These are phyloP conservation scores for Panaeolus papilionaceus DNA, from an alignment of 768 basidiomycete species.

Conservation along the genomic window DNA sequence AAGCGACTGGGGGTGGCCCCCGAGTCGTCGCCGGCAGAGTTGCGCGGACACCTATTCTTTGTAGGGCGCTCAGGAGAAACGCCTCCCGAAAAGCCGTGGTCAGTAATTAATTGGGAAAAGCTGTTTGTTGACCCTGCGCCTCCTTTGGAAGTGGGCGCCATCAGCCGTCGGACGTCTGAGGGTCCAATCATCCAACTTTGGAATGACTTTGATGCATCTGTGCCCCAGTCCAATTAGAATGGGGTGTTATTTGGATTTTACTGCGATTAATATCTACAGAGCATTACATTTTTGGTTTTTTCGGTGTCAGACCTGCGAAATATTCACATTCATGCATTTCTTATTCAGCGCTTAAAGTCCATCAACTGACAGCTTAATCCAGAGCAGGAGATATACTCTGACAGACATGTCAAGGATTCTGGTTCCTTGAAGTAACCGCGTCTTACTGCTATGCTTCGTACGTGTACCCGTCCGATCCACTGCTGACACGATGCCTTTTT, in stretches of 20 bases:
- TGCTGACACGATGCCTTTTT: no score
- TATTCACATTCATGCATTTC: no score
- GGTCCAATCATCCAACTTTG: neutral
- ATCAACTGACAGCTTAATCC: no score
- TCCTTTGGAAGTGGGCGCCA: slow-evolving; percentile 56
- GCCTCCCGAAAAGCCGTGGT: slow-evolving; percentile 23
- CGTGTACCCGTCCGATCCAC: no score
- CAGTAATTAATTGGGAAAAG: slow-evolving; percentile 60
- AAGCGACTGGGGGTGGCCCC: slow-evolving; percentile 65
- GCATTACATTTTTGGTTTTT: neutral
- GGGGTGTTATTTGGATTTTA: neutral
- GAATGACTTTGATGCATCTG: neutral
- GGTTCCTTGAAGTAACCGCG: no score
- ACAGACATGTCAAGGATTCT: no score
- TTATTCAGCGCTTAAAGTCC: no score
- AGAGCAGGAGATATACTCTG: no score
- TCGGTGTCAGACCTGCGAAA: no score
- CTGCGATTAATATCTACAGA: neutral
- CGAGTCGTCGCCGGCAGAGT: slow-evolving; percentile 44
- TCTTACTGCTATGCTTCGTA: no score
- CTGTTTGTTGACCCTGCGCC: slow-evolving; percentile 74
- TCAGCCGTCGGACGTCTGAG: neutral
- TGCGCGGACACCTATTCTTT: slow-evolving; percentile 72
- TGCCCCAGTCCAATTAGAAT: neutral
- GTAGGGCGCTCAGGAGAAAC: slow-evolving; percentile 25